Conservation (phyloP, 257 asterid genomes). For the Gentiana straminea region DNA sequence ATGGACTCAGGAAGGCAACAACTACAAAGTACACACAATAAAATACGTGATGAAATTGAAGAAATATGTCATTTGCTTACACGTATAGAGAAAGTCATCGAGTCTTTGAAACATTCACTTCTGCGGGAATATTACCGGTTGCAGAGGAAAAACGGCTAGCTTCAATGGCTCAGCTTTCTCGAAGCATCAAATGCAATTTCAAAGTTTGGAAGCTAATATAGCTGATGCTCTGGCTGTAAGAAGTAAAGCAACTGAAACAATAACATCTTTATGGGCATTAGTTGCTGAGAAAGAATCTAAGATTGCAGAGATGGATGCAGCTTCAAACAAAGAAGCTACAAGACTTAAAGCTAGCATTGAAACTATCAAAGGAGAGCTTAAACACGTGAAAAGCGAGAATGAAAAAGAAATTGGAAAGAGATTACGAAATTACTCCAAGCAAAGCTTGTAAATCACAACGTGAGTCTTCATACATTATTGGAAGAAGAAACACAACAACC, state of each 20-base stretch:
- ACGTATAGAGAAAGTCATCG: slow-evolving; percentile 82
- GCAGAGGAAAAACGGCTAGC: slow-evolving; percentile 82
- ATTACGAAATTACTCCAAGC: no score
- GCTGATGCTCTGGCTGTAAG: slow-evolving; percentile 72
- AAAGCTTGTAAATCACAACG: no score
- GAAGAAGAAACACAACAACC: no score
- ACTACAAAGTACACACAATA: slow-evolving; percentile 76
- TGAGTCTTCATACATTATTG: no score
- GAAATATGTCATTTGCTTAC: slow-evolving; percentile 68
- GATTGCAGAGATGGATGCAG: slow-evolving; percentile 96
- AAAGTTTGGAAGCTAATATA: slow-evolving; percentile 74
- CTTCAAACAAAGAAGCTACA: slow-evolving; percentile 96
- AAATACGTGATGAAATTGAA: slow-evolving; percentile 83
- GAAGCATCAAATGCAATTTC: slow-evolving; percentile 88
- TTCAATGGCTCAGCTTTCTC: slow-evolving; percentile 61
- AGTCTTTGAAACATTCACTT: slow-evolving; percentile 72
- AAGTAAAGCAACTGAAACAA: slow-evolving; percentile 74
- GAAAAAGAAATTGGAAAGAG: no score
- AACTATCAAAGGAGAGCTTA: slow-evolving; percentile 75
- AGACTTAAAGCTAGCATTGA: slow-evolving; percentile 83
- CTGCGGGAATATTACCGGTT: slow-evolving; percentile 47
- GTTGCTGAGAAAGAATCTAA: slow-evolving; percentile 76
- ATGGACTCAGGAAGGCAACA: slow-evolving; percentile 90
- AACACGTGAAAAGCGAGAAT: slow-evolving; percentile 54
- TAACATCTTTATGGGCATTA: slow-evolving; percentile 70